These are phyloP conservation scores for Rhynchosporium secalis DNA, from an alignment of 2,329 filamentous ascomycete genomes.

Conservation along the genomic window DNA sequence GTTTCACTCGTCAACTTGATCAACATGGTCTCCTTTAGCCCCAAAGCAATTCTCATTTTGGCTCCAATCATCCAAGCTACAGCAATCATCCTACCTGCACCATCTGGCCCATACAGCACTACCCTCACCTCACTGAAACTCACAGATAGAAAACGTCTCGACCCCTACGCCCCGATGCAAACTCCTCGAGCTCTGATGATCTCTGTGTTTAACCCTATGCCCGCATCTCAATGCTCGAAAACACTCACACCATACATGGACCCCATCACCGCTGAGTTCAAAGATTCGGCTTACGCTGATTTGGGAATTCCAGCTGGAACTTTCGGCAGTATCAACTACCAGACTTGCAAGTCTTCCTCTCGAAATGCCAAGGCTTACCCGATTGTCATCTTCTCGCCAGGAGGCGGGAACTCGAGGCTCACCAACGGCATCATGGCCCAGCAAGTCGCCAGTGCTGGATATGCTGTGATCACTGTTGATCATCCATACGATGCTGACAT, in stretches of 20 bases:
- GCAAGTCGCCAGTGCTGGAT: slow-evolving; percentile 41
- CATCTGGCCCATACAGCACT: slow-evolving; percentile 26
- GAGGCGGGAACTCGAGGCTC: slow-evolving; percentile 35
- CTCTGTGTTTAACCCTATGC: slow-evolving; percentile 35
- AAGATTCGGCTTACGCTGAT: slow-evolving; percentile 24
- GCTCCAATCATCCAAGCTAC: background rate
- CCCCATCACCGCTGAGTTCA: slow-evolving; percentile 35
- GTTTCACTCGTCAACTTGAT: background rate
- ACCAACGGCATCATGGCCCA: slow-evolving; percentile 39
- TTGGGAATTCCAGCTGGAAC: slow-evolving; percentile 37
- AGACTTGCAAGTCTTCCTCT: slow-evolving; percentile 23
- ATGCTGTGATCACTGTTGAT: slow-evolving; percentile 41
- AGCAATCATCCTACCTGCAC: slow-evolving; percentile 14
- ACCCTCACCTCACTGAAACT: slow-evolving; percentile 23
- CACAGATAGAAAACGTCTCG: slow-evolving; percentile 32
- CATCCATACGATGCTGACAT: slow-evolving; percentile 42
- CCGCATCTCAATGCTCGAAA: slow-evolving; percentile 22
- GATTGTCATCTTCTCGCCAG: slow-evolving; percentile 41
- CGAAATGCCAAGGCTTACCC: slow-evolving; percentile 27
- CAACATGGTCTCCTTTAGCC: background rate
- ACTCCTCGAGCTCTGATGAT: slow-evolving; percentile 35
- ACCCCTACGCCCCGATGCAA: slow-evolving; percentile 35
- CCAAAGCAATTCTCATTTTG: slow-evolving; percentile 3
- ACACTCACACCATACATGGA: slow-evolving; percentile 35
- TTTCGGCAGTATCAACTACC: slow-evolving; percentile 34